Conservation (phyloP, 176 grass and related monocot genomes). For the Otatea glauca region DNA sequence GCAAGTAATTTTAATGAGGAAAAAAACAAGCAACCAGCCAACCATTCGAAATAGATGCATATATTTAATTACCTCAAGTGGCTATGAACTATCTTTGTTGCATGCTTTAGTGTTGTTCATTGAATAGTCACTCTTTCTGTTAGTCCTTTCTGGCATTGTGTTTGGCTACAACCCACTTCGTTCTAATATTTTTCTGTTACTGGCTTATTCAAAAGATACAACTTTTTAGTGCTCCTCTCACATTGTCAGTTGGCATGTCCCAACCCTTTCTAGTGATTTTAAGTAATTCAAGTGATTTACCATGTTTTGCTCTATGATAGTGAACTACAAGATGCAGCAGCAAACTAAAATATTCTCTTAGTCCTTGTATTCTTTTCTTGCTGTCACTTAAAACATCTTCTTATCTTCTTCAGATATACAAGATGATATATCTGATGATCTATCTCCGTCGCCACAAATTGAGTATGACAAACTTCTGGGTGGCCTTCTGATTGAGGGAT, state of each 20-base stretch:
- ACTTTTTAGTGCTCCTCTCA: not conserved
- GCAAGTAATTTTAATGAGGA: not conserved
- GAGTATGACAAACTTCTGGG: conserved; percentile 61
- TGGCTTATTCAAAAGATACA: not conserved
- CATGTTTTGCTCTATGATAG: not conserved
- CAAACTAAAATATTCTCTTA: not conserved
- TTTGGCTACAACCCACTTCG: not conserved
- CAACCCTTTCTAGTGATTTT: not conserved
- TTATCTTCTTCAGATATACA: conserved; percentile 42
- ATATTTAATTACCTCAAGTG: not conserved
- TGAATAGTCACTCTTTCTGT: conserved; percentile 27
- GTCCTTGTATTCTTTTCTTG: conserved; percentile 17
- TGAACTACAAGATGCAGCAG: conserved; percentile 12
- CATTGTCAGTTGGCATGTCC: not conserved
- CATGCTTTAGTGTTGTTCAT: not conserved
- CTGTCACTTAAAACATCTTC: conserved; percentile 4
- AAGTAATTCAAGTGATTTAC: conserved; percentile 3
- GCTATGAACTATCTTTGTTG: not conserved
- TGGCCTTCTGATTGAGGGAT: conserved; percentile 69
- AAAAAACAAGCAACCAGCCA: conserved; percentile 17
- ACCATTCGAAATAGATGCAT: not conserved
- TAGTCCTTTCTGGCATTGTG: conserved; percentile 1
- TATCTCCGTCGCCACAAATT: conserved; percentile 42
- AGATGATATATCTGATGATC: conserved; percentile 45
- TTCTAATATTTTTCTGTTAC: not conserved